Evolutionary conservation across 2,329 filamentous ascomycete species (phyloP).

Genomic region (Teratosphaeria pseudoeucalypti): DNA sequence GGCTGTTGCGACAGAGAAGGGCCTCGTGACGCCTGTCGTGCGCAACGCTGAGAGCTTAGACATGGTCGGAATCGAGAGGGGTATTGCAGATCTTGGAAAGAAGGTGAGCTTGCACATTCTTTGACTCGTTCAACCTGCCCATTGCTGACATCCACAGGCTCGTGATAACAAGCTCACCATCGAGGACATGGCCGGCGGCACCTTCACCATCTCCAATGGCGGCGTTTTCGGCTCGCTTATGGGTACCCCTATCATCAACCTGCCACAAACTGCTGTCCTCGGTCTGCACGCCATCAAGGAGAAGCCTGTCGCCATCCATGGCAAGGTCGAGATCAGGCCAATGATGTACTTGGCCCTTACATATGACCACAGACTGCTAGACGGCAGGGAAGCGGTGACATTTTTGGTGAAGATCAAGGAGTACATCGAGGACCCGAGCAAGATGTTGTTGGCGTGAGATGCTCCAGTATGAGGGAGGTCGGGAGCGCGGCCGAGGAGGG

Average conservation of each 20-base stretch:
- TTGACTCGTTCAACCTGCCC: neutral
- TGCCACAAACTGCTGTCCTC: conserved; percentile 82
- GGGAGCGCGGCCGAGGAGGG: neutral
- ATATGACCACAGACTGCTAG: conserved; percentile 91
- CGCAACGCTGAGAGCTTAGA: conserved; percentile 86
- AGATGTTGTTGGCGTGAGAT: conserved; percentile 59
- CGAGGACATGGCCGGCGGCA: conserved; percentile 97
- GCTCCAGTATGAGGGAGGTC: neutral
- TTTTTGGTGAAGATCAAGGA: conserved; percentile 93
- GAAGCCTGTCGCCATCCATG: conserved; percentile 76
- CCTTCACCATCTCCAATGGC: conserved; percentile 94
- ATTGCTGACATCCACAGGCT: conserved; percentile 45
- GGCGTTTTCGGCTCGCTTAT: conserved; percentile 95
- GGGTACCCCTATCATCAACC: conserved; percentile 97
- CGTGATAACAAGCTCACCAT: conserved; percentile 95
- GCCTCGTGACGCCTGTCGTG: conserved; percentile 90
- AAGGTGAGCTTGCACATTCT: conserved; percentile 53
- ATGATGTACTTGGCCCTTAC: conserved; percentile 99
- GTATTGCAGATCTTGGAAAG: conserved; percentile 88
- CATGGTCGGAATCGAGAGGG: conserved; percentile 76
- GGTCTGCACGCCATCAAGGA: conserved; percentile 97
- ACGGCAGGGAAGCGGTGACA: conserved; percentile 89
- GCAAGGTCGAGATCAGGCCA: conserved; percentile 88
- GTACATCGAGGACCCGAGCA: conserved; percentile 87
- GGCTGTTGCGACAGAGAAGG: conserved; percentile 94